Evolutionary conservation across 345 rosid genomes (phyloP), one percentile per base, ranked within the genome.

Genomic region (Brassica juncea): DNA sequence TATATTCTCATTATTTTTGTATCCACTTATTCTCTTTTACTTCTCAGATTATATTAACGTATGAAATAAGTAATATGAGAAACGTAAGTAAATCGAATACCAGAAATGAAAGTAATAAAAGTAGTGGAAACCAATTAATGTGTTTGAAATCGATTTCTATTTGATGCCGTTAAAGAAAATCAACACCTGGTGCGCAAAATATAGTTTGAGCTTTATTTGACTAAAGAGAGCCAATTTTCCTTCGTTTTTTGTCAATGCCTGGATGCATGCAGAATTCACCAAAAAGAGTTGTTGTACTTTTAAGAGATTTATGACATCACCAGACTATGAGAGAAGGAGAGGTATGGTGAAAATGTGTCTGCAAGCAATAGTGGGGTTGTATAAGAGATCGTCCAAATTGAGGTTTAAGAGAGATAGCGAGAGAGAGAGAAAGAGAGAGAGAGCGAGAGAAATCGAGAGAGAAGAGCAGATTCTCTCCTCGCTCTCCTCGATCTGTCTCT

Each of bases 321-420:
- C 5, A 74, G 37, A 61, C 25, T 54, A 35, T 63, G 66, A 63
- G 63, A 54, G 70, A 63, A 59, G 63, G 19, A 68, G 70, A 60
- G 55, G 77, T 59, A 79, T 79, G 82, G 82, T 73, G 77, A 73
- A 66, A 79, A 21, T 67, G 73, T 79, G 82, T 79, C 77, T 49
- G 73, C 70, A 66, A 67, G 82, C 74, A 67, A 67, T 32, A 16
- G 77, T 79, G 77, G 63, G 73, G 74, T 73, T 58, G 25, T 8
- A 52, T 34, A n/a, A 15, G 35, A 72, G 34, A 79, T 6, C 66
- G 73, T 72, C 73, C 77, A 78, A 78, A 78, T 72, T 37, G 72
- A 78, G 67, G 81, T 78, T n/a, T n/a, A n/a, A n/a, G n/a, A n/a
- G n/a, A n/a, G n/a, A n/a, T n/a, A n/a, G n/a, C n/a, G n/a, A n/a